Conservation (phyloP, 2,329 filamentous ascomycete genomes). For the Scolecobasidium constrictum region DNA sequence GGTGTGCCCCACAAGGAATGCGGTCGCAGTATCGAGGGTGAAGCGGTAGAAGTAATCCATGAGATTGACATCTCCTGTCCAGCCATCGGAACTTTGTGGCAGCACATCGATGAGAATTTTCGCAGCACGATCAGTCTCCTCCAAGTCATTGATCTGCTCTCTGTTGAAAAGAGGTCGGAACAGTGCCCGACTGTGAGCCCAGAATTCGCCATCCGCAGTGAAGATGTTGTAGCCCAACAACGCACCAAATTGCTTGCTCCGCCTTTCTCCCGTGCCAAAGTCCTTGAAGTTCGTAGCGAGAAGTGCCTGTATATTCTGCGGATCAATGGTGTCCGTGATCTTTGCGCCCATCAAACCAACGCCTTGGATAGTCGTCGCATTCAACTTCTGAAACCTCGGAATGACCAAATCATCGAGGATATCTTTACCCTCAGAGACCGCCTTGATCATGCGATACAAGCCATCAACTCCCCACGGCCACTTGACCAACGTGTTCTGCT, state of each 20-base stretch:
- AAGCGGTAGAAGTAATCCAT: conserved; percentile 20
- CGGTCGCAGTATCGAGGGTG: conserved; percentile 28
- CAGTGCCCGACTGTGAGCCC: conserved; percentile 8
- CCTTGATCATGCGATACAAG: conserved; percentile 4
- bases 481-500: conserved; percentile 24
- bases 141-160: conserved; percentile 10
- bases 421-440: conserved; percentile 12
- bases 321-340: conserved; percentile 8
- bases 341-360: conserved; percentile 6
- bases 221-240: conserved; percentile 10
- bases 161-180: conserved; percentile 9
- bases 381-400: neutral
- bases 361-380: conserved; percentile 4
- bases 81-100: conserved; percentile 8
- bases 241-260: conserved; percentile 10
- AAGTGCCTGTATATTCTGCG: conserved; percentile 10
- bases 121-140: conserved; percentile 8
- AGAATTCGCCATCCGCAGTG: conserved; percentile 9
- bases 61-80: conserved; percentile 14
- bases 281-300: conserved; percentile 12
- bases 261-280: conserved; percentile 8
- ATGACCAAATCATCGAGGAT: conserved; percentile 10
- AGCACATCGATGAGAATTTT: conserved; percentile 16
- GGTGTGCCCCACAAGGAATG: conserved; percentile 24
- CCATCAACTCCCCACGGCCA: conserved; percentile 8